Evolutionary conservation across 2,329 filamentous ascomycete species (phyloP).

Genomic region (Orbilia javanica): DNA sequence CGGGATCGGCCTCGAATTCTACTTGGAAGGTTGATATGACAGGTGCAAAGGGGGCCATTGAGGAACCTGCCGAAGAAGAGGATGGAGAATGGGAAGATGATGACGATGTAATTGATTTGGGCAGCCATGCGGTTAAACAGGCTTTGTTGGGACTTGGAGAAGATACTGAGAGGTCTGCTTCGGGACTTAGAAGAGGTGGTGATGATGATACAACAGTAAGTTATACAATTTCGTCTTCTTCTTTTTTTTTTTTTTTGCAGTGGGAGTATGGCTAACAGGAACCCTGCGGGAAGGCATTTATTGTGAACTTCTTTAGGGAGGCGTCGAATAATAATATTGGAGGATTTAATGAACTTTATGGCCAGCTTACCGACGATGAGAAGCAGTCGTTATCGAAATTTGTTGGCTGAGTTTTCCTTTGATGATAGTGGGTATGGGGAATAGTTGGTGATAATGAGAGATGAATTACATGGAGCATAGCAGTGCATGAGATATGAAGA

Average conservation of each 20-base stretch:
- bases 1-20: constrained; percentile 76
- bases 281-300: constrained; percentile 52
- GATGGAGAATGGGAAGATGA: constrained; percentile 93
- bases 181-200: constrained; percentile 57
- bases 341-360: constrained; percentile 65
- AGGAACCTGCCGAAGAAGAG: constrained; percentile 75
- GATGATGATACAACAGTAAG: constrained; percentile 62
- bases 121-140: constrained; percentile 53
- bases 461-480: constrained; percentile 5
- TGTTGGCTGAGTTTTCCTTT: constrained; percentile 24
- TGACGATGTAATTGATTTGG: constrained; percentile 72
- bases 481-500: background rate
- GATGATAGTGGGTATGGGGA: background rate
- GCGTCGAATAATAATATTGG: constrained; percentile 65
- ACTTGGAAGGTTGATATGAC: constrained; percentile 73
- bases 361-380: constrained; percentile 65
- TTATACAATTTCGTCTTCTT: background rate
- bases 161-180: constrained; percentile 58
- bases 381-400: constrained; percentile 67
- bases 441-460: background rate
- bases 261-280: background rate
- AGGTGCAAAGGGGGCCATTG: constrained; percentile 70
- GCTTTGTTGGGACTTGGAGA: constrained; percentile 61
- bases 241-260: too few species aligned
- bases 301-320: constrained; percentile 64